phyloP scores from a whole-genome alignment of 2,329 filamentous ascomycete species.

The Aspergillus candidus region DNA sequence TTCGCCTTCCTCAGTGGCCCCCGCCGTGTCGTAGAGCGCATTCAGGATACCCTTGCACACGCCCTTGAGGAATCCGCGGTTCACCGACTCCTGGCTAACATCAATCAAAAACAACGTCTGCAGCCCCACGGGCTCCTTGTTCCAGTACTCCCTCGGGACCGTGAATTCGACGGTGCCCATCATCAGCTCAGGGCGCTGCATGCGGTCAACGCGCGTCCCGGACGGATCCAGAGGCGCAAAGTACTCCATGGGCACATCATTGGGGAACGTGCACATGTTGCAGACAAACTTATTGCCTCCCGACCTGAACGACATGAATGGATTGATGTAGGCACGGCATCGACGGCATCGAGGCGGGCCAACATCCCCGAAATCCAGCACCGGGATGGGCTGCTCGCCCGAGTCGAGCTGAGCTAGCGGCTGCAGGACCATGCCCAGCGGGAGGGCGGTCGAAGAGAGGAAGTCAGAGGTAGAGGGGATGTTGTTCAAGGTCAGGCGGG shows the following conservation, averaged over 20 bases:
- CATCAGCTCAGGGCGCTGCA: constrained; percentile 82
- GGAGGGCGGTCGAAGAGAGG: constrained; percentile 71
- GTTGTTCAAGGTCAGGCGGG: constrained; percentile 85
- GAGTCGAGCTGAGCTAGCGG: constrained; percentile 76
- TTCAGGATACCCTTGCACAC: constrained; percentile 84
- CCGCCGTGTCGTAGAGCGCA: constrained; percentile 68
- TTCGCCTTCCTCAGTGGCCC: constrained; percentile 50
- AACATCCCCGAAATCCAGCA: constrained; percentile 87
- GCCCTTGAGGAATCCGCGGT: constrained; percentile 82
- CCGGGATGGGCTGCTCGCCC: constrained; percentile 80
- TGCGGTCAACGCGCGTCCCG: constrained; percentile 78
- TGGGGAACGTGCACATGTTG: constrained; percentile 96
- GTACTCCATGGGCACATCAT: constrained; percentile 87
- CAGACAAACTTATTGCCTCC: constrained; percentile 96
- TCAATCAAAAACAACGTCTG: constrained; percentile 90
- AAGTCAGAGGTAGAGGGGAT: constrained; percentile 80
- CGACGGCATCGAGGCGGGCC: constrained; percentile 87
- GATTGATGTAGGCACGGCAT: constrained; percentile 96
- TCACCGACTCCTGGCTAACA: constrained; percentile 83
- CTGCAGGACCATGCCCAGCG: constrained; percentile 81
- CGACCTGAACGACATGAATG: constrained; percentile 94
- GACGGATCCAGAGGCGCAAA: constrained; percentile 85
- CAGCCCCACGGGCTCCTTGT: constrained; percentile 81
- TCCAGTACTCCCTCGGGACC: constrained; percentile 98
- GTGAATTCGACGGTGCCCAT: constrained; percentile 92